These are phyloP conservation scores for Neurospora sp. DNA, from an alignment of 495 filamentous ascomycete genomes.

Conservation along the genomic window DNA sequence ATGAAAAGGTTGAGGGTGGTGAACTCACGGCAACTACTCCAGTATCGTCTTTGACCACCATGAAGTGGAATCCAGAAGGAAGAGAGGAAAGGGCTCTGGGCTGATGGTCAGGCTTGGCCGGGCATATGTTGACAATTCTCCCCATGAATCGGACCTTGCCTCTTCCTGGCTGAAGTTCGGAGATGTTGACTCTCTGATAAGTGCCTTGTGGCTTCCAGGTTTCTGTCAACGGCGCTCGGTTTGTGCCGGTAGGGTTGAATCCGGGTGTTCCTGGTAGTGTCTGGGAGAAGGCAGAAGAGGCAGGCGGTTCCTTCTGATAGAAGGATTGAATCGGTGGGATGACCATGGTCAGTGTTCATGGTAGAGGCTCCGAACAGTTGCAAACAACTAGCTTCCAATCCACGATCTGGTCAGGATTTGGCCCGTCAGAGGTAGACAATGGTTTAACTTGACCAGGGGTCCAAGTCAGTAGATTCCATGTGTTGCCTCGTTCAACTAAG, in stretches of 20 bases:
- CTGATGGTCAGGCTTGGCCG: conserved; percentile 25
- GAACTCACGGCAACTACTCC: conserved; percentile 42
- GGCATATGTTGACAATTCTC: conserved; percentile 49
- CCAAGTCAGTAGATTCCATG: neutral
- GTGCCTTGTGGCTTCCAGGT: conserved; percentile 45
- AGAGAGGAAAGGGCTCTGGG: conserved; percentile 9
- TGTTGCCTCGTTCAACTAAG: neutral
- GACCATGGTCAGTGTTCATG: neutral
- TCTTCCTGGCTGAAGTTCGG: conserved; percentile 41
- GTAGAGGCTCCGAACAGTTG: neutral
- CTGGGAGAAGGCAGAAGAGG: neutral
- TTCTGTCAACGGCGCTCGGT: conserved; percentile 6
- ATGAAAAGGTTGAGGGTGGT: too few relatives aligned
- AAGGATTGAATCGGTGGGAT: conserved; percentile 44
- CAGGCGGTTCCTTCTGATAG: conserved; percentile 26
- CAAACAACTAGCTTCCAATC: neutral
- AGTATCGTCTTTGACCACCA: conserved; percentile 49
- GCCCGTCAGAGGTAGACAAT: neutral
- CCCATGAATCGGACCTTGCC: conserved; percentile 42
- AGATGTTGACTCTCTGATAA: conserved; percentile 43
- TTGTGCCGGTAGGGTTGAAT: neutral
- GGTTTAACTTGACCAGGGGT: neutral
- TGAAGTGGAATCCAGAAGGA: conserved; percentile 37
- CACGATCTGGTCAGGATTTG: neutral
- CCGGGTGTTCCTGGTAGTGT: neutral